These are phyloP conservation scores for Myrica gale DNA, from an alignment of 306 rosid species.

Conservation along the genomic window DNA sequence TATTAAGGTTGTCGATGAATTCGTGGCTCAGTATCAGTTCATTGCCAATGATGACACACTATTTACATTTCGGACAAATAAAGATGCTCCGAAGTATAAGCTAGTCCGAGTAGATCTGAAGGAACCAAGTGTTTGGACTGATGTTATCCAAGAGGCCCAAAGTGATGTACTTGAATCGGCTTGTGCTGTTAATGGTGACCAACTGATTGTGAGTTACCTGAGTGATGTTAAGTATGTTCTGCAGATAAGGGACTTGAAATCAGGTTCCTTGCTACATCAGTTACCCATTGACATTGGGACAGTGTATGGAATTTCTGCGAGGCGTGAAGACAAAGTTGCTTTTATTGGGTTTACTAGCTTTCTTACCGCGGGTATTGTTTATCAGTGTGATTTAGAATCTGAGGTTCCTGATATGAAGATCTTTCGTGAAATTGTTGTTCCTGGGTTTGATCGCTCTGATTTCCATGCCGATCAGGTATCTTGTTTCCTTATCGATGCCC, in stretches of 20 bases:
- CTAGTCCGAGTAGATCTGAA: slow-evolving; percentile 74
- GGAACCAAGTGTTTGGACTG: slow-evolving; percentile 71
- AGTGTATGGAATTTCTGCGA: slow-evolving; percentile 64
- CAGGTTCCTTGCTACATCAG: slow-evolving; percentile 75
- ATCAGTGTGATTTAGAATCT: slow-evolving; percentile 64
- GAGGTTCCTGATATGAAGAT: slow-evolving; percentile 67
- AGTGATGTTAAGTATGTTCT: slow-evolving; percentile 83
- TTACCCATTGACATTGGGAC: slow-evolving; percentile 90
- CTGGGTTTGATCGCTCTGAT: slow-evolving; percentile 74
- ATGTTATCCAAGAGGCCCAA: slow-evolving; percentile 68
- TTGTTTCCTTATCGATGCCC: neutral
- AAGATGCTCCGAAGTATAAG: slow-evolving; percentile 91
- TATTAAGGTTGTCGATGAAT: slow-evolving; percentile 65
- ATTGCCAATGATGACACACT: slow-evolving; percentile 77
- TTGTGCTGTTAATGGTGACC: slow-evolving; percentile 69
- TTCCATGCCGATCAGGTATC: slow-evolving; percentile 75
- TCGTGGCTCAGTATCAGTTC: slow-evolving; percentile 59
- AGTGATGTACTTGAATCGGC: slow-evolving; percentile 84
- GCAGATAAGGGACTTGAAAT: slow-evolving; percentile 78
- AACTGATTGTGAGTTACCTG: slow-evolving; percentile 76
- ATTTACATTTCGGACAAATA: slow-evolving; percentile 80
- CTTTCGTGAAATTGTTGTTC: slow-evolving; percentile 73
- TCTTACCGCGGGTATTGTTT: slow-evolving; percentile 80
- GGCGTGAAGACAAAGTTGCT: slow-evolving; percentile 61
- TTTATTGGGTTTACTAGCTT: slow-evolving; percentile 82